A percentile compares a stretch with the other conserved stretches of the same genome.
Conservation (phyloP, 2,329 filamentous ascomycete genomes). For the Fusarium globosum region DNA sequence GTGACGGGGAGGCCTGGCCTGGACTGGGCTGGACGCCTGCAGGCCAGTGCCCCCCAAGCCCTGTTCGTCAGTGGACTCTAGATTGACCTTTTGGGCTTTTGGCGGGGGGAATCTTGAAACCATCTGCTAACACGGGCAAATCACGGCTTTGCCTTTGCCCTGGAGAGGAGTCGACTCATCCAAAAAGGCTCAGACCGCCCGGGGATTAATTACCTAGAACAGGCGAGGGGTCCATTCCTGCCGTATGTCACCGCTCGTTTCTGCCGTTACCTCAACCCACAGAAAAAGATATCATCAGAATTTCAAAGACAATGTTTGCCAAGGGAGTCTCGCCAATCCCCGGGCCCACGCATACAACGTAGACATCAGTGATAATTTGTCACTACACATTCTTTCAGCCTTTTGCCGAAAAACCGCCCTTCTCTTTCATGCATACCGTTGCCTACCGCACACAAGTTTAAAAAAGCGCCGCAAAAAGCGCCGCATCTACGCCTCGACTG, state of each 20-base stretch:
- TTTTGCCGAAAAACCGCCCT: background rate
- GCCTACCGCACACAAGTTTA: conserved; percentile 9
- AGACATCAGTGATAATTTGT: background rate
- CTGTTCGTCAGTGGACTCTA: conserved; percentile 6
- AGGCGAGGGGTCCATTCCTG: conserved; percentile 40
- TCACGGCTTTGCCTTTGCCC: conserved; percentile 22
- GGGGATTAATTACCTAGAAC: conserved; percentile 12
- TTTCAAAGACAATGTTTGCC: conserved; percentile 6
- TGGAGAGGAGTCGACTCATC: background rate
- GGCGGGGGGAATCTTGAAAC: conserved; percentile 17
- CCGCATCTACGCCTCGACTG: conserved; percentile 5
- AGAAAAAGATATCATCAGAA: conserved; percentile 35
- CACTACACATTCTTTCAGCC: background rate
- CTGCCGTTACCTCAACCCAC: conserved; percentile 35
- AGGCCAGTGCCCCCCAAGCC: conserved; percentile 8
- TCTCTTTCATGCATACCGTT: background rate
- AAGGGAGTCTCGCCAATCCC: conserved; percentile 13
- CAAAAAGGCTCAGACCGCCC: conserved; percentile 20
- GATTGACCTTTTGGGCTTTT: background rate
- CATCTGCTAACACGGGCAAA: conserved; percentile 18
- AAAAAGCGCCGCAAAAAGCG: conserved; percentile 8
- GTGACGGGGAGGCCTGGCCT: background rate
- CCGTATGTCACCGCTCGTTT: conserved; percentile 46
- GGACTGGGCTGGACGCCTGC: background rate
- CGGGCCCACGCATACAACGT: background rate